Evolutionary conservation across 73 alveolate species (phyloP).

Genomic region (Paraurostyla sp.): DNA sequence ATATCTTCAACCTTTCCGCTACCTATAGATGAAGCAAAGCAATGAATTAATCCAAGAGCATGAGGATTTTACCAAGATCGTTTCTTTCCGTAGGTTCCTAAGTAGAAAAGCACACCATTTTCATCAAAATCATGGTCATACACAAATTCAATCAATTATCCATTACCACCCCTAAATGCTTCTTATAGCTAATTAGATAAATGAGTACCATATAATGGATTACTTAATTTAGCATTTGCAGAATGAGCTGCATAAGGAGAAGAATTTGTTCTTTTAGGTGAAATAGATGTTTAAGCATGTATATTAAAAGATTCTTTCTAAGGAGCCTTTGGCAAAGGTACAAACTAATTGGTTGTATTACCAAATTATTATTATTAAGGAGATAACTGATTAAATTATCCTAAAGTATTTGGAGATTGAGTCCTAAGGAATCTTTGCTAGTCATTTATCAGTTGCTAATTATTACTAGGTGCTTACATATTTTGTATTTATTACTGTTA

Average conservation of each 20-base stretch:
- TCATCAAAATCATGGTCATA: conserved; percentile 93
- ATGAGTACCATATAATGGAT: conserved; percentile 3
- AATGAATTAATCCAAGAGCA: conserved; percentile 85
- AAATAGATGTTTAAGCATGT: conserved; percentile 40
- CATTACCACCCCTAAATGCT: not conserved
- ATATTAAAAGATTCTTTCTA: conserved; percentile 20
- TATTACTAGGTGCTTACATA: not conserved
- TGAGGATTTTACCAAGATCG: conserved; percentile 92
- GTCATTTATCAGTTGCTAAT: not conserved
- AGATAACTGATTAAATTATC: not conserved
- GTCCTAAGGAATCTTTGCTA: not conserved
- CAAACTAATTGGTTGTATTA: not conserved
- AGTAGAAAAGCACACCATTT: conserved; percentile 93
- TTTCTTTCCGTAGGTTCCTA: conserved; percentile 91
- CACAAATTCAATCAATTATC: conserved; percentile 74
- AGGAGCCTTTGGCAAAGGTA: conserved; percentile 27
- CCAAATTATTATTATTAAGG: not conserved
- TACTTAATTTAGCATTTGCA: not conserved
- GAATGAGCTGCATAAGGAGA: not conserved
- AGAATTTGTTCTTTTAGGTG: not conserved
- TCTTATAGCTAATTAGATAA: not conserved
- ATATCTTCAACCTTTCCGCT: conserved; percentile 92
- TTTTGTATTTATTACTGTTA: not conserved
- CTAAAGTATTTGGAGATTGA: not conserved
- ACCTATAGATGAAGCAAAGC: conserved; percentile 92